Evolutionary conservation across 169 alveolate species (phyloP).

Genomic region (Cryptosporidium bovis): DNA sequence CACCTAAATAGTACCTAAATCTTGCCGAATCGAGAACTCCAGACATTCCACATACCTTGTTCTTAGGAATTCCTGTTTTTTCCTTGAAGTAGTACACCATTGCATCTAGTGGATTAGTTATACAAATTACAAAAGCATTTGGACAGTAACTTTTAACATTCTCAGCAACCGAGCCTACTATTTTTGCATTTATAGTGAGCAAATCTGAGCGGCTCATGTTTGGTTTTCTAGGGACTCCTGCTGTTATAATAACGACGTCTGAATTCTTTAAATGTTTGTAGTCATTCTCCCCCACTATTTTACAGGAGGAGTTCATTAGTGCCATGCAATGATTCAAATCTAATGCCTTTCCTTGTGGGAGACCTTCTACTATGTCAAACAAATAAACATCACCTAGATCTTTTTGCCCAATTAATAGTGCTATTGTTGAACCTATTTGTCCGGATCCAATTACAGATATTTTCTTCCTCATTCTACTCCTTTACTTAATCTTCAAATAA

Average conservation of each 20-base stretch:
- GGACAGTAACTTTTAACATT: conserved; percentile 84
- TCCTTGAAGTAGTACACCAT: conserved; percentile 83
- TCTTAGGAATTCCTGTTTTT: conserved; percentile 85
- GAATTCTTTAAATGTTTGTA: conserved; percentile 81
- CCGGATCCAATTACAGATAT: conserved; percentile 87
- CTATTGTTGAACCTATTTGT: conserved; percentile 86
- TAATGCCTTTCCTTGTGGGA: conserved; percentile 87
- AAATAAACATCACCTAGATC: conserved; percentile 84
- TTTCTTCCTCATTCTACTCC: conserved; percentile 70
- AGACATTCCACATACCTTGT: conserved; percentile 88
- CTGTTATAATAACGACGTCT: conserved; percentile 87
- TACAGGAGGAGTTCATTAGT: conserved; percentile 79
- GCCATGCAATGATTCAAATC: conserved; percentile 83
- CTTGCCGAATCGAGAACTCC: conserved; percentile 87
- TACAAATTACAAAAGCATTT: conserved; percentile 85
- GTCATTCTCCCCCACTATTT: conserved; percentile 80
- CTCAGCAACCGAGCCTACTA: conserved; percentile 85
- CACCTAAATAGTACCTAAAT: conserved; percentile 82
- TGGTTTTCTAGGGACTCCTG: conserved; percentile 88
- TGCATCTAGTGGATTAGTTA: conserved; percentile 89
- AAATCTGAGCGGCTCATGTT: conserved; percentile 88
- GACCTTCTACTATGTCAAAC: conserved; percentile 84
- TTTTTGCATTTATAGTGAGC: conserved; percentile 83
- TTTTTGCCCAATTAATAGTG: conserved; percentile 82
- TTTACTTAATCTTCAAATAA: neutral